These are phyloP conservation scores for Chromera velia DNA, from an alignment of 73 alveolate genomes.

Conservation along the genomic window DNA sequence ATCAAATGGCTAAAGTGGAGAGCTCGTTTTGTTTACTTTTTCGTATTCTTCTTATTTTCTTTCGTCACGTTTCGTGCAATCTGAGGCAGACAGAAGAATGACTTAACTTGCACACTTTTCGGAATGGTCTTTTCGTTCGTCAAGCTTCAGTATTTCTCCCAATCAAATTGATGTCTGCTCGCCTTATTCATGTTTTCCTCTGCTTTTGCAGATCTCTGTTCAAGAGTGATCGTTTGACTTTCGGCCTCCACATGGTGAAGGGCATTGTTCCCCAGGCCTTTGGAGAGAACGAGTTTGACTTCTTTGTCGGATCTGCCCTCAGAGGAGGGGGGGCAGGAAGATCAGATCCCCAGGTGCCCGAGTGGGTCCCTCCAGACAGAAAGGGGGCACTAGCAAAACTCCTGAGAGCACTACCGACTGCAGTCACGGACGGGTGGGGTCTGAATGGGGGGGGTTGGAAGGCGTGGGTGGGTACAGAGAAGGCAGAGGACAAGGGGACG, in stretches of 20 bases:
- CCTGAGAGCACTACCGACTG: not conserved
- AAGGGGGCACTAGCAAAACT: conserved; percentile 41
- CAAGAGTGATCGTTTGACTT: conserved; percentile 93
- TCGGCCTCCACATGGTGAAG: conserved; percentile 84
- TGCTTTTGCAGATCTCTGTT: conserved; percentile 92
- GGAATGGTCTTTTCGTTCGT: too few relatives aligned
- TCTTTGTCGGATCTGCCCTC: conserved; percentile 71
- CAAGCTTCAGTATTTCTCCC: conserved; percentile 52
- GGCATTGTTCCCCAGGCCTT: conserved; percentile 81
- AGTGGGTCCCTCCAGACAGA: conserved; percentile 68
- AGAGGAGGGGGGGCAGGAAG: conserved; percentile 77
- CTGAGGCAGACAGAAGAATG: too few relatives aligned
- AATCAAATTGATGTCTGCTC: too few relatives aligned
- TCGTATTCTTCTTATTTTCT: too few relatives aligned
- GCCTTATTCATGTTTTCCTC: too few relatives aligned
- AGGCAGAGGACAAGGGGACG: conserved; percentile 55
- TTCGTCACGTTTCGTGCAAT: too few relatives aligned
- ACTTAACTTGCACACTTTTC: too few relatives aligned
- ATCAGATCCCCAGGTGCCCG: conserved; percentile 63
- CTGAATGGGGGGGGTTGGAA: conserved; percentile 28
- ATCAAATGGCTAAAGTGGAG: too few relatives aligned
- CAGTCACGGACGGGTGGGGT: conserved; percentile 20
- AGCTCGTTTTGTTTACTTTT: too few relatives aligned
- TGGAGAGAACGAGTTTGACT: conserved; percentile 90
- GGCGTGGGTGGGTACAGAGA: conserved; percentile 33